These are phyloP conservation scores for Paspalum vaginatum DNA, from an alignment of 176 grass and related monocot genomes.

Conservation along the genomic window DNA sequence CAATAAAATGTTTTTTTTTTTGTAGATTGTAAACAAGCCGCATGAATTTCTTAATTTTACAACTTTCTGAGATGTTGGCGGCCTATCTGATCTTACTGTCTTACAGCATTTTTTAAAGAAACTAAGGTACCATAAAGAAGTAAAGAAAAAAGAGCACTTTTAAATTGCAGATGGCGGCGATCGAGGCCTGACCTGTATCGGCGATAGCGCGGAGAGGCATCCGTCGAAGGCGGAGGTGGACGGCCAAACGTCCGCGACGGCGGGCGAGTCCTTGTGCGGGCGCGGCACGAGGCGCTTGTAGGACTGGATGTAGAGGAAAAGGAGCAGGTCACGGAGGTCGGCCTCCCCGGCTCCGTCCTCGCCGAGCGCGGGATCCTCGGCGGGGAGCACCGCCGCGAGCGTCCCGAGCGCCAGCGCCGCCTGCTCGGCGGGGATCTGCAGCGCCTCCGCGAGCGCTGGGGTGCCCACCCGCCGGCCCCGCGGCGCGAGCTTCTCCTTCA, in stretches of 20 bases:
- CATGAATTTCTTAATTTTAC: not conserved
- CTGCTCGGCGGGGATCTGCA: constrained; percentile 89
- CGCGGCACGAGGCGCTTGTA: constrained; percentile 93
- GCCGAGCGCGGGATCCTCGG: constrained; percentile 49
- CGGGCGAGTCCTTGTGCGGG: constrained; percentile 80
- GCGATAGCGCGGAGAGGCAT: constrained; percentile 82
- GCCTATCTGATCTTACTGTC: not conserved
- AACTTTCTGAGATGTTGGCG: not conserved
- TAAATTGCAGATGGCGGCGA: not conserved
- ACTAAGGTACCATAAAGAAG: too few relatives aligned
- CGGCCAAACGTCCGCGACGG: constrained; percentile 89
- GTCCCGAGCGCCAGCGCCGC: constrained; percentile 72
- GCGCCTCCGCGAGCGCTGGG: constrained; percentile 62
- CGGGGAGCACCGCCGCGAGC: constrained; percentile 78
- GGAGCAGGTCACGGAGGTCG: constrained; percentile 75
- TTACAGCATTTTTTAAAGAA: constrained; percentile 10
- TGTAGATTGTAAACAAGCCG: constrained; percentile 1
- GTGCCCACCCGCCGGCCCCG: constrained; percentile 51
- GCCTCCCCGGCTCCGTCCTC: constrained; percentile 44
- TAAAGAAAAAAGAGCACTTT: not conserved
- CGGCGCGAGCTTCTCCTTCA: constrained; percentile 56
- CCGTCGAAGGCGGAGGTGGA: constrained; percentile 94
- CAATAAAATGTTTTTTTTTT: not conserved
- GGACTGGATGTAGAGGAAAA: constrained; percentile 93
- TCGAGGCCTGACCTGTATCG: constrained; percentile 73